Base-by-base conservation (phyloP, 169 alveolate genomes). In the Cryptosporidium meleagridis region DNA sequence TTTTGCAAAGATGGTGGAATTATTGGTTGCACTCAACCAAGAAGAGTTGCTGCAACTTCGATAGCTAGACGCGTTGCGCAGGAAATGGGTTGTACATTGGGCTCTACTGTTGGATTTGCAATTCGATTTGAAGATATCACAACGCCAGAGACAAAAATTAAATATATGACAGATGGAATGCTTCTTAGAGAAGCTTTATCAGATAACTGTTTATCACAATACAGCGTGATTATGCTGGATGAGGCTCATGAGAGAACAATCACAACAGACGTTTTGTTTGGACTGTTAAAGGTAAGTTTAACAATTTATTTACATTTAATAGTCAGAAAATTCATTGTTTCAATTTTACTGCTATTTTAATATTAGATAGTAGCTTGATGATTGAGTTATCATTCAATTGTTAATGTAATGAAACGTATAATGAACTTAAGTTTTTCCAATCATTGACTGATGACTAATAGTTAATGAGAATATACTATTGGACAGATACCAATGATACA, bases 201-300 rank as follows among this genome's bases (percentile, higher is more conserved):
- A 23, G 99, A 98, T 91, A 94, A 97, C 33, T 85, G 94, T 85
- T 93, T 98, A 70, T 85, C 95, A 10, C 92, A 93, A 45, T 98
- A 98, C 92, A 96, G 98, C 52, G 98, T 96, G 44, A 96, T 98
- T 23, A 96, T 98, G 93, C 95, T 99, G 62, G 99, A 99, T 92
- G 99, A 99, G 85, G 99, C 99, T 1, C 99, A 99, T 92, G 99
- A 99, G 92, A 94, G 99, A 80, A 98, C 99, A 31, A 97, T 99
- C 51, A 95, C 98, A 69, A 99, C 99, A 14, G 99, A 98, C 92
- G 99, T 98, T 3, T 94, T 98, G 67, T 98, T 98, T 93, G 99
- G 99, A n/a, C 92, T 98, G 41, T 92, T 98, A 39, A 98, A 97
- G 97, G 97, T 95, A 89, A 29, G 93, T 69, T 14, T 18, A 18